Conservation (phyloP, 1,139 yeast genomes). For the Scheffersomyces cryptocercus region DNA sequence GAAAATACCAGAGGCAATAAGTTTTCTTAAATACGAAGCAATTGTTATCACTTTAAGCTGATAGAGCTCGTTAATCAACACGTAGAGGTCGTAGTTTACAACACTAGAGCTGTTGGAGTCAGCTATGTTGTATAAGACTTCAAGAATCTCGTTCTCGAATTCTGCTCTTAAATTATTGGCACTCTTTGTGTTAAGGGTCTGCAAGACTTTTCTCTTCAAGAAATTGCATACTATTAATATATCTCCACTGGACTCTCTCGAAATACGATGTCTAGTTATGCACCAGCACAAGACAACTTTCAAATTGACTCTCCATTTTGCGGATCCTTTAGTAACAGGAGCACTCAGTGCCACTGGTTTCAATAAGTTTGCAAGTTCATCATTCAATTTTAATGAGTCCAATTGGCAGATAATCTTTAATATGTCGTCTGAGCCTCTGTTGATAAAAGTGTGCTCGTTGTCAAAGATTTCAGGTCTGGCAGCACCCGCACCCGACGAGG, state of each 20-base stretch:
- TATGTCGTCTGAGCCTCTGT: conserved; percentile 34
- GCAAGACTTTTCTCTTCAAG: conserved; percentile 33
- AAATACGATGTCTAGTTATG: conserved; percentile 39
- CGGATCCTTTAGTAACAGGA: conserved; percentile 2
- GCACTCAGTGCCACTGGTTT: conserved; percentile 20
- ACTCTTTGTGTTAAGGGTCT: conserved; percentile 20
- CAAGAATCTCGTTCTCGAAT: conserved; percentile 48
- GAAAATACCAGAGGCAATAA: conserved; percentile 82
- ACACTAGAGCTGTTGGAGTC: conserved; percentile 19
- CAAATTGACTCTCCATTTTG: conserved; percentile 44
- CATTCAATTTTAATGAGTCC: conserved; percentile 33
- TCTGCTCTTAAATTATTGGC: conserved; percentile 36
- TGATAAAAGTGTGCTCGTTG: conserved; percentile 17
- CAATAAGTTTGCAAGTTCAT: conserved; percentile 30
- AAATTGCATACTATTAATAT: conserved; percentile 42
- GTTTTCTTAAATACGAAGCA: conserved; percentile 70
- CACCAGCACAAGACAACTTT: conserved; percentile 50
- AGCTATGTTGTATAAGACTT: conserved; percentile 23
- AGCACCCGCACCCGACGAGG: background rate
- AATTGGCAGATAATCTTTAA: conserved; percentile 34
- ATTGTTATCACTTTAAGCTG: conserved; percentile 54
- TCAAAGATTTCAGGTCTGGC: conserved; percentile 1
- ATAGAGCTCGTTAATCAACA: conserved; percentile 57
- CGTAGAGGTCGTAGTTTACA: conserved; percentile 41
- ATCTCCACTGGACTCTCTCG: conserved; percentile 29